Evolutionary conservation across 176 grass and related monocot genomes (phyloP).

Genomic region (Ampelocalamus luodianensis): DNA sequence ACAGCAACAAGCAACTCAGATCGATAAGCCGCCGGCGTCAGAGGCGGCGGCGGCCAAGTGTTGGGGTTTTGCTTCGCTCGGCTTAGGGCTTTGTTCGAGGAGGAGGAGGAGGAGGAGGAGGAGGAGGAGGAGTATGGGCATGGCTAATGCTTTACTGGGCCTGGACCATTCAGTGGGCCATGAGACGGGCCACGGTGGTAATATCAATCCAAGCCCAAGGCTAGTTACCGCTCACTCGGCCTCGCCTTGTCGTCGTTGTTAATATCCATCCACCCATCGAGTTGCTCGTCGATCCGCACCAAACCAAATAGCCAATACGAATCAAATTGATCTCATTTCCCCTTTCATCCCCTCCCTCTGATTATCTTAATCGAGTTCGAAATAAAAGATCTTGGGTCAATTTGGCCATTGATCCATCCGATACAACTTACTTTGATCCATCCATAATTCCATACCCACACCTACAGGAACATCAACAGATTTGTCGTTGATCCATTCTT

Average conservation of each 20-base stretch:
- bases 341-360: background rate
- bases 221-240: too few relatives aligned
- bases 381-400: background rate
- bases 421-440: background rate
- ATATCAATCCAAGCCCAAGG: too few relatives aligned
- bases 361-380: background rate
- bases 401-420: background rate
- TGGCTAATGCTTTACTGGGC: too few relatives aligned
- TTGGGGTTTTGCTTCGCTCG: too few relatives aligned
- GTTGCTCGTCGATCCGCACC: background rate
- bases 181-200: too few relatives aligned
- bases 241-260: background rate
- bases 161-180: too few relatives aligned
- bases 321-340: conserved; percentile 24
- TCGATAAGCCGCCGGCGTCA: background rate
- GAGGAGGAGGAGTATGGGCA: too few relatives aligned
- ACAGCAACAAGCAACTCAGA: background rate
- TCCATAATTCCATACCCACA: background rate
- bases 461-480: background rate
- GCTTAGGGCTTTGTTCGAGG: too few relatives aligned
- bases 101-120: too few relatives aligned
- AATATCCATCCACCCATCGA: too few relatives aligned
- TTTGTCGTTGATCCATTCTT: background rate
- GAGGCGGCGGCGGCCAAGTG: background rate
- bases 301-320: background rate